Conservation (phyloP, 805 yeast genomes). For the Wickerhamomyces hampshirensis region DNA sequence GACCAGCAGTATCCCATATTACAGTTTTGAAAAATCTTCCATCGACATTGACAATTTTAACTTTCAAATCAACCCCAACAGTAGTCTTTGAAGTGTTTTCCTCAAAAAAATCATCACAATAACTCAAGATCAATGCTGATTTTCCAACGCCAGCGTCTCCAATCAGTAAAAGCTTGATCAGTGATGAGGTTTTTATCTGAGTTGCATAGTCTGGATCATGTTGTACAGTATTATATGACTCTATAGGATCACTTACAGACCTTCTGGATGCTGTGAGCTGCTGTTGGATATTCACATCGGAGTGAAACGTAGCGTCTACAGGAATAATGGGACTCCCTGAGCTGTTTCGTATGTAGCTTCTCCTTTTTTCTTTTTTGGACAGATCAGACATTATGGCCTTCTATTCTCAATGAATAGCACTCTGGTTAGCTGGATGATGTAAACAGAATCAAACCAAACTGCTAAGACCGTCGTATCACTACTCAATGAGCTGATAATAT, state of each 20-base stretch:
- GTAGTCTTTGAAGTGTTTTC: constrained; percentile 34
- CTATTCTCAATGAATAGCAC: neutral
- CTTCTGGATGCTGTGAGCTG: constrained; percentile 12
- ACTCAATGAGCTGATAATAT: no score
- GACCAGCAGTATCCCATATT: constrained; percentile 50
- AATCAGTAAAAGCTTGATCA: constrained; percentile 33
- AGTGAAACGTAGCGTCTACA: constrained; percentile 21
- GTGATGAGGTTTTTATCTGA: constrained; percentile 16
- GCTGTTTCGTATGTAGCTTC: constrained; percentile 19
- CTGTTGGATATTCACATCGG: constrained; percentile 20
- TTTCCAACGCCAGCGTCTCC: constrained; percentile 48
- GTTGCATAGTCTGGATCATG: constrained; percentile 14
- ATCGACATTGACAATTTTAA: constrained; percentile 38
- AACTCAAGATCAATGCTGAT: constrained; percentile 39
- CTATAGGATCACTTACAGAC: constrained; percentile 14
- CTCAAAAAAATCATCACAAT: constrained; percentile 34
- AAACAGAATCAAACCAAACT: no score
- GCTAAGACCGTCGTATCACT: no score
- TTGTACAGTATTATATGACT: constrained; percentile 12
- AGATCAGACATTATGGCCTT: neutral
- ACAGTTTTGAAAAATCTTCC: constrained; percentile 38
- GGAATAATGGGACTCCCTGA: constrained; percentile 26
- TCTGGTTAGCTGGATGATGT: neutral
- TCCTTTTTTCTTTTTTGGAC: constrained; percentile 18
- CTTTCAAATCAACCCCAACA: constrained; percentile 43